A percentile compares a stretch with the other conserved stretches of the same genome.
These are phyloP conservation scores for Lepiota brunneoincarnata DNA, from an alignment of 768 basidiomycete genomes.

Conservation along the genomic window DNA sequence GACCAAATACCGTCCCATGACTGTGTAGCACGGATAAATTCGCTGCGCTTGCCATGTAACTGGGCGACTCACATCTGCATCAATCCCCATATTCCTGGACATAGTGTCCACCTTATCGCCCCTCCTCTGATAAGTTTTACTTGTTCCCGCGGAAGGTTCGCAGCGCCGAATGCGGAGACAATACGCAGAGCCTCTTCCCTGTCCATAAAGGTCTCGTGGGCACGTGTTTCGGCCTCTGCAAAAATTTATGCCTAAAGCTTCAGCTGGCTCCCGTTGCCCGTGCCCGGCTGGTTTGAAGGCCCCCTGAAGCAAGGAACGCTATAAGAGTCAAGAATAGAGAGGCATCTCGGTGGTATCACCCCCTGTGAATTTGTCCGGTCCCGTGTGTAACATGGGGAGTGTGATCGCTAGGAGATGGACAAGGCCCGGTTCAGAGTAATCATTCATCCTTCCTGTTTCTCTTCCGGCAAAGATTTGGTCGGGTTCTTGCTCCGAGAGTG, in stretches of 20 bases:
- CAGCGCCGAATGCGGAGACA: slow-evolving; percentile 28
- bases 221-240: slow-evolving; percentile 29
- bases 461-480: too few relatives aligned
- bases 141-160: slow-evolving; percentile 17
- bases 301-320: slow-evolving; percentile 21
- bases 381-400: too few relatives aligned
- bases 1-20: not conserved
- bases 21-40: not conserved
- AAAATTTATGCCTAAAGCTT: slow-evolving; percentile 30
- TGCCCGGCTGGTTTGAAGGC: slow-evolving; percentile 12
- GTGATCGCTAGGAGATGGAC: too few relatives aligned
- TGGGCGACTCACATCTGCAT: too few relatives aligned
- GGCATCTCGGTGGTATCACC: slow-evolving; percentile 38
- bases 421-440: too few relatives aligned
- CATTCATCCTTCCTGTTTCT: too few relatives aligned
- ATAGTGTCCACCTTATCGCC: slow-evolving; percentile 9
- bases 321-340: slow-evolving; percentile 42
- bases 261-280: slow-evolving; percentile 35
- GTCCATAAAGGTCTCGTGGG: slow-evolving; percentile 31
- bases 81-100: not conserved
- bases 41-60: too few relatives aligned
- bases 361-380: too few relatives aligned
- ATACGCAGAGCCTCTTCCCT: slow-evolving; percentile 31
- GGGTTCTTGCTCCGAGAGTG: too few relatives aligned
- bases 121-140: slow-evolving; percentile 13